Evolutionary conservation across 208 protist genomes (phyloP), one percentile per base, ranked within the genome.

Genomic region (Acanthamoeba sp.): DNA sequence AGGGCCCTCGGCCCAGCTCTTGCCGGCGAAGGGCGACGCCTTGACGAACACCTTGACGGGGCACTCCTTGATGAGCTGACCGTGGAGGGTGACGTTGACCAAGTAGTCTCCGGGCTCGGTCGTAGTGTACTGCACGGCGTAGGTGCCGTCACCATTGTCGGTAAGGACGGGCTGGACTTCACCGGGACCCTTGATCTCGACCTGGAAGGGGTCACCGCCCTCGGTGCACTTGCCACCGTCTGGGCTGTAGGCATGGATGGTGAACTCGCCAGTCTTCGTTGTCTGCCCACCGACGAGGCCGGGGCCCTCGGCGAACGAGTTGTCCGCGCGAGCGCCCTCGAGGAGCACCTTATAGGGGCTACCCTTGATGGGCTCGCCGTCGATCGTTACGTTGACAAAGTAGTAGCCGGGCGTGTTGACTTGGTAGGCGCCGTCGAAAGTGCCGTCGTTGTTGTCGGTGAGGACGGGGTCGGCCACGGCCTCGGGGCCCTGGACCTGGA

Each of bases 131-230:
- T 34, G 1, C 24, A 96, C 95, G 42, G 62, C 88, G 94, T 97
- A 97, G 45, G 96, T 97, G 88, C 96, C 96, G 42, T 97, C 95
- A 9, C 92, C 95, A 36, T 97, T 97, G 71, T 96, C 95, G 22
- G 32, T 34, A 27, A 97, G 76, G 16, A 18, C 1, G n/a, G 96
- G 76, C 4, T 64, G 40, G 20, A 97, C 93, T 1, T 80, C 91
- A 22, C 73, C 73, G 45, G 94, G 87, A 45, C 87, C 95, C 27
- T 22, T 36, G 64, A 97, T 94, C 3, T 52, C 55, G 22, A 96
- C 96, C 48, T 93, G 66, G 92, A 96, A 96, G 34, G 94, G 95
- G 78, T 96, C 95, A 40, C 90, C 95, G 69, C 96, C 96, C 0
- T 88, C n/a, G 4, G 20, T 73, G n/a, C 82, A 73, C 34, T 42